Evolutionary conservation across 768 basidiomycete species (phyloP).

Genomic region (Sarcodon sp.): DNA sequence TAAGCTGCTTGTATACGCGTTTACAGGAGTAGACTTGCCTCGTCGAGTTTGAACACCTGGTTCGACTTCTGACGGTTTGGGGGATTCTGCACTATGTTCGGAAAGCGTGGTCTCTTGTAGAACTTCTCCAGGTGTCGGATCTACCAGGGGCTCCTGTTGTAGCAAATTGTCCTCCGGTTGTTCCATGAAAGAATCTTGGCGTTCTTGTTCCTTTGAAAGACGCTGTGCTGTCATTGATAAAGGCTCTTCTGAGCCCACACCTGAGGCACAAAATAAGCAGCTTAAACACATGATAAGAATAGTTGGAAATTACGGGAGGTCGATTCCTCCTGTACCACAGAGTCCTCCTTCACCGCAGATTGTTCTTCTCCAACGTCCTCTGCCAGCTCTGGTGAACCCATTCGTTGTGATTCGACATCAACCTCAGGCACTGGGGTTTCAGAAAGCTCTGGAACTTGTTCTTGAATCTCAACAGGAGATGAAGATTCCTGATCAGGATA

Average conservation of each 20-base stretch:
- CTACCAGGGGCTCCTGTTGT: not conserved
- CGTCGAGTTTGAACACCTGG: not conserved
- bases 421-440: not conserved
- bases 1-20: constrained; percentile 2
- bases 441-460: not conserved
- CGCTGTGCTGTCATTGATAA: not conserved
- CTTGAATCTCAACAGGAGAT: not conserved
- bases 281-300: too few species aligned
- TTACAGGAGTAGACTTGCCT: not conserved
- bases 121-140: not conserved
- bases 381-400: not conserved
- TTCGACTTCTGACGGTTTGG: not conserved
- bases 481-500: not conserved
- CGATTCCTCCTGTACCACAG: not conserved
- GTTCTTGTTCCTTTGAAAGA: not conserved
- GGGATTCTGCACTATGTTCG: too few species aligned
- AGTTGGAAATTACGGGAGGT: too few species aligned
- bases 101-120: too few species aligned
- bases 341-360: constrained; percentile 4
- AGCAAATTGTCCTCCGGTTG: not conserved
- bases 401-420: not conserved
- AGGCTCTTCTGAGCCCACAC: too few species aligned
- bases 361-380: constrained; percentile 1
- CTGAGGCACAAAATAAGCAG: too few species aligned
- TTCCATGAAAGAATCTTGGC: not conserved